Evolutionary conservation across 805 yeast genomes (phyloP).

Genomic region (Priceomyces haplophilus): DNA sequence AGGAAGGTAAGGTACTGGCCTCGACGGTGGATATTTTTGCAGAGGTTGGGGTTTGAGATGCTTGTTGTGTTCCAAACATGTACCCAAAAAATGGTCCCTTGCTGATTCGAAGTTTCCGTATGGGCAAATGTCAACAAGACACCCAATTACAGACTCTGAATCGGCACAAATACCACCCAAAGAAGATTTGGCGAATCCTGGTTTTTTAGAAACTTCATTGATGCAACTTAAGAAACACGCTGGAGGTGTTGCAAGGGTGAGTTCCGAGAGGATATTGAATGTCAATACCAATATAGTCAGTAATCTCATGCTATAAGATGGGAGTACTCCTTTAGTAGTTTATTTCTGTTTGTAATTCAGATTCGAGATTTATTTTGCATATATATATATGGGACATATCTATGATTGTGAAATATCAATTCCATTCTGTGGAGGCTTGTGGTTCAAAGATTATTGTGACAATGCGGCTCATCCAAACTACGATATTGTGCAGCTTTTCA

Average conservation of each 20-base stretch:
- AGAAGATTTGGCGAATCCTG: slow-evolving; percentile 32
- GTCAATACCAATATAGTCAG: background rate
- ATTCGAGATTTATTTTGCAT: too few relatives aligned
- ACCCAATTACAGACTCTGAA: slow-evolving; percentile 38
- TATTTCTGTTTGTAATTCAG: too few relatives aligned
- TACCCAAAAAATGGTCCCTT: slow-evolving; percentile 48
- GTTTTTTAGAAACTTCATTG: slow-evolving; percentile 32
- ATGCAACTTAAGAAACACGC: slow-evolving; percentile 48
- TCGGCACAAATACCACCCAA: slow-evolving; percentile 39
- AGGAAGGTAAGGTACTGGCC: slow-evolving; percentile 6
- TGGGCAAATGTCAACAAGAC: slow-evolving; percentile 47
- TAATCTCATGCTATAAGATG: background rate
- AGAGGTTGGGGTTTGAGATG: slow-evolving; percentile 6
- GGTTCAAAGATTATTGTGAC: background rate
- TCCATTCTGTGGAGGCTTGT: background rate
- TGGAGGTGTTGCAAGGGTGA: slow-evolving; percentile 42
- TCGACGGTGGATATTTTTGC: background rate
- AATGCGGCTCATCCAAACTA: background rate
- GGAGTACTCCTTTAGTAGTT: background rate
- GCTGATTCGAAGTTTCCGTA: slow-evolving; percentile 40
- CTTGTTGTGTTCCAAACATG: slow-evolving; percentile 40
- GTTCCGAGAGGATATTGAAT: background rate
- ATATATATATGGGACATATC: background rate
- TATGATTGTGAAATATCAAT: background rate
- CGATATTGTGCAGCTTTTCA: too few relatives aligned